Base-by-base conservation (phyloP, 2,329 filamentous ascomycete genomes). In the Whalleya microplaca region DNA sequence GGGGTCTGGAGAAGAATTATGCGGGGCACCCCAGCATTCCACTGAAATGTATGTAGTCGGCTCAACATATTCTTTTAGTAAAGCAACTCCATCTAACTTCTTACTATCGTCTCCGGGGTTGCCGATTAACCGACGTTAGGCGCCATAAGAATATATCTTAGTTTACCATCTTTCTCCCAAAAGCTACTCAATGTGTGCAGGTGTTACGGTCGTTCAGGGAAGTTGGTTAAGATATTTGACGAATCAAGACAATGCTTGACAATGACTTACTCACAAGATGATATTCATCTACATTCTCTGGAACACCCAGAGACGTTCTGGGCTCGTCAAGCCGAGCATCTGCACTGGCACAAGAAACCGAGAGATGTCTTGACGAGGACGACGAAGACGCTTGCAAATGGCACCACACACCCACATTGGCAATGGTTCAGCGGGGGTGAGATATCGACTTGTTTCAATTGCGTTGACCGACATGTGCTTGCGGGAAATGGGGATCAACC, bases 361-460 rank as follows among this genome's bases (percentile, higher is more conserved):
- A 82, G 82, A 12, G 78, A 80, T 0, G 83, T 84, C 0, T 80
- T 96, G 20, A 76, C 76, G 2, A 78, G 76, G 41, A 82, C 79
- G 19, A 84, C 80, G 46, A 93, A 90, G 73, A 84, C 78, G 7
- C 78, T 95, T 3, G 74, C 79, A 51, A 83, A 76, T 62, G 87
- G 86, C 53, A 75, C 79, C n/a, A 77, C 79, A 16, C 87, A 96
- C 70, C 81, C 85, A 42, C 86, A 89, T 69, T 97, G 93, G 92
- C 84, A 86, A 61, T 98, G 94, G 94, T 97, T 96, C 65, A 85
- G 90, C 0, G 91, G 86, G 61, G 94, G 93, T 60, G 87, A 95
- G 76, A 90, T 98, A 65, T 95, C 90, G 41, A 96, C 92, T 0
- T 92, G 90, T 64, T 96, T 92, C 78, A 98, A 97, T 72, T 96